These are phyloP conservation scores for Phanerochaete carnosa DNA, from an alignment of 768 basidiomycete species.

Conservation along the genomic window DNA sequence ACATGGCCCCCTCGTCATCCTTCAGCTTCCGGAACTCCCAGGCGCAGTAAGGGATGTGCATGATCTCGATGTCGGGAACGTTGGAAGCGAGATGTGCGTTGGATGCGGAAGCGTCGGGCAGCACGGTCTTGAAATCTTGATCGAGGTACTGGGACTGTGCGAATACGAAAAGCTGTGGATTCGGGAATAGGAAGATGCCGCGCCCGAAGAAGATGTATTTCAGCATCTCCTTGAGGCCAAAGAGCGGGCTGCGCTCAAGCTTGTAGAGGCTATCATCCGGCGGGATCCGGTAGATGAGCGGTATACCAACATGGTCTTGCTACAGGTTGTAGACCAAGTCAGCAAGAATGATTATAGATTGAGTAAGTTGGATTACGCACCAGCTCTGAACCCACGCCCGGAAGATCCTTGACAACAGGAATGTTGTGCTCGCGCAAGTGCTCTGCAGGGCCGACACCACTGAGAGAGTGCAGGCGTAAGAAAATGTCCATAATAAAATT, in stretches of 20 bases:
- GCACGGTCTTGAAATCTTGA: not conserved
- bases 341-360: not conserved
- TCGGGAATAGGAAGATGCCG: conserved; percentile 12
- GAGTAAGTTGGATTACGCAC: conserved; percentile 12
- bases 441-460: conserved; percentile 43
- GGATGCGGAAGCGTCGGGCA: not conserved
- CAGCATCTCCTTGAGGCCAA: conserved; percentile 1
- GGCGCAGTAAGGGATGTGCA: conserved; percentile 9
- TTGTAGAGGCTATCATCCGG: conserved; percentile 12
- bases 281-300: conserved; percentile 12
- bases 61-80: conserved; percentile 19
- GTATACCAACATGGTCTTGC: conserved; percentile 16
- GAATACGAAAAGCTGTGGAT: conserved; percentile 8
- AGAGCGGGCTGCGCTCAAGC: conserved; percentile 1
- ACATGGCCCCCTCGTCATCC: not conserved
- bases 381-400: conserved; percentile 32
- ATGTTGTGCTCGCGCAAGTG: conserved; percentile 31
- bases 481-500: not conserved
- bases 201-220: conserved; percentile 12
- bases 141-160: conserved; percentile 12
- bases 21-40: not conserved
- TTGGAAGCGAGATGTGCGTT: conserved; percentile 13
- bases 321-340: too few relatives aligned
- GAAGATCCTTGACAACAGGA: conserved; percentile 25
- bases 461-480: conserved; percentile 1